phyloP scores from a whole-genome alignment of 192 early-diverging fungal species.

The Linnemannia schmuckeri region DNA sequence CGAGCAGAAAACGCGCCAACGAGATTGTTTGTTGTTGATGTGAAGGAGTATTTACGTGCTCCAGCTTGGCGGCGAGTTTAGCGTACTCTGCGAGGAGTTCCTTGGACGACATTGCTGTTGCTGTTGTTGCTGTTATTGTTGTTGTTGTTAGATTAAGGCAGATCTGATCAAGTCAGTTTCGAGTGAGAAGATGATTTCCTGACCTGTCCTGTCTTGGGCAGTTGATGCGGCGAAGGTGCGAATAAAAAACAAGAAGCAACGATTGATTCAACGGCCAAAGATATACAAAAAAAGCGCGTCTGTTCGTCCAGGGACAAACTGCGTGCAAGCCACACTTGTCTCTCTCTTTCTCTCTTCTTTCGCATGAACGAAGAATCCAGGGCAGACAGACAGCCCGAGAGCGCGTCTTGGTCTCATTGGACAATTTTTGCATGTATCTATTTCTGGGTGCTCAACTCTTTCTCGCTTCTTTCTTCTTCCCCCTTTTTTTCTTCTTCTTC shows the following conservation, averaged over 20 bases:
- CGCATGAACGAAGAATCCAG: background rate
- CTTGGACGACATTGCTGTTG: constrained; percentile 42
- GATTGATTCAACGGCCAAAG: background rate
- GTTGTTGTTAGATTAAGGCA: background rate
- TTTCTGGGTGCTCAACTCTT: constrained; percentile 3
- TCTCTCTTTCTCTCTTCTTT: too few relatives aligned
- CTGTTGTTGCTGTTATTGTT: background rate
- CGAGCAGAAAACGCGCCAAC: background rate
- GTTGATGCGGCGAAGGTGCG: background rate
- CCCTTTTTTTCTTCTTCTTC: background rate
- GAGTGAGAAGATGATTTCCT: background rate
- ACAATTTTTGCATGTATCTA: background rate
- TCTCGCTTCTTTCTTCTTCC: background rate
- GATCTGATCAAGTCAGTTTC: background rate
- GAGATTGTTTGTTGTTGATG: background rate
- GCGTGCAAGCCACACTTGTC: background rate
- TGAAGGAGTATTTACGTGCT: constrained; percentile 33
- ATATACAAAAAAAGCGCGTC: background rate
- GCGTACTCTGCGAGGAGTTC: constrained; percentile 44
- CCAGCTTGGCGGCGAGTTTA: constrained; percentile 29
- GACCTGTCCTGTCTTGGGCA: background rate
- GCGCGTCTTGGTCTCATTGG: constrained; percentile 10
- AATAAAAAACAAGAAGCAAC: background rate
- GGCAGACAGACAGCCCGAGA: background rate
- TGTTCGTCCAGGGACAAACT: background rate